These are phyloP conservation scores for Xylaria multiplex DNA, from an alignment of 2,329 filamentous ascomycete genomes.

Conservation along the genomic window DNA sequence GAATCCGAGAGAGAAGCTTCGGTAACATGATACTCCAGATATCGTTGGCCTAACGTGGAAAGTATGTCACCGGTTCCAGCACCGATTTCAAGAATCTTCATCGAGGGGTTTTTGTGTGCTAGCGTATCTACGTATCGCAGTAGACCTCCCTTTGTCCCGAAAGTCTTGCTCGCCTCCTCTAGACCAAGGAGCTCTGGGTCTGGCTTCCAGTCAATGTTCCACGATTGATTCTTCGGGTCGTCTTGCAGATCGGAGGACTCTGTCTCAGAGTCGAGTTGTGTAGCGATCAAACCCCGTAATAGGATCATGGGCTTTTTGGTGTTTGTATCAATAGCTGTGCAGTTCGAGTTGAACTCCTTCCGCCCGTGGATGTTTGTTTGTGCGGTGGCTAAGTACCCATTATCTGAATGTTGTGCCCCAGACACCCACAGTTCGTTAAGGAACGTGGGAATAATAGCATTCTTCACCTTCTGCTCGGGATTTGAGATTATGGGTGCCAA, in stretches of 20 bases:
- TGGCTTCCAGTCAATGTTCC: constrained; percentile 30
- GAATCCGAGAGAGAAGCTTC: constrained; percentile 41
- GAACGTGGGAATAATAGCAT: constrained; percentile 18
- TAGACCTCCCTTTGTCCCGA: constrained; percentile 16
- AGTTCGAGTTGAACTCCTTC: constrained; percentile 20
- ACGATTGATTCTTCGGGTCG: constrained; percentile 17
- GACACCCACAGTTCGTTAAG: constrained; percentile 25
- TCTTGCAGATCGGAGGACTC: background rate
- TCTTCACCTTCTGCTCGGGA: constrained; percentile 4
- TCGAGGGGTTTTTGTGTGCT: constrained; percentile 22
- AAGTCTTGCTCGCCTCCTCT: constrained; percentile 19
- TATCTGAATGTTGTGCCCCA: background rate
- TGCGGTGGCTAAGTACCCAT: constrained; percentile 5
- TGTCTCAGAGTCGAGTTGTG: constrained; percentile 5
- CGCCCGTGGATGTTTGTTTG: constrained; percentile 9
- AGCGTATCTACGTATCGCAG: constrained; percentile 30
- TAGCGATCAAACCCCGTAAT: constrained; percentile 18
- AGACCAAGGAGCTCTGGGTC: constrained; percentile 22
- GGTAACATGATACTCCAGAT: constrained; percentile 40
- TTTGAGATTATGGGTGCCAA: constrained; percentile 18
- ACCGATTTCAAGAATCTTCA: constrained; percentile 41
- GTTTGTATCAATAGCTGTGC: constrained; percentile 12
- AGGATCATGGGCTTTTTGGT: constrained; percentile 15
- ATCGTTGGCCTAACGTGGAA: constrained; percentile 35
- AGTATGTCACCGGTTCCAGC: constrained; percentile 39